Conservation (phyloP, 2,329 filamentous ascomycete species). For the Ophiognomonia clavigignenti-juglandacearum region DNA sequence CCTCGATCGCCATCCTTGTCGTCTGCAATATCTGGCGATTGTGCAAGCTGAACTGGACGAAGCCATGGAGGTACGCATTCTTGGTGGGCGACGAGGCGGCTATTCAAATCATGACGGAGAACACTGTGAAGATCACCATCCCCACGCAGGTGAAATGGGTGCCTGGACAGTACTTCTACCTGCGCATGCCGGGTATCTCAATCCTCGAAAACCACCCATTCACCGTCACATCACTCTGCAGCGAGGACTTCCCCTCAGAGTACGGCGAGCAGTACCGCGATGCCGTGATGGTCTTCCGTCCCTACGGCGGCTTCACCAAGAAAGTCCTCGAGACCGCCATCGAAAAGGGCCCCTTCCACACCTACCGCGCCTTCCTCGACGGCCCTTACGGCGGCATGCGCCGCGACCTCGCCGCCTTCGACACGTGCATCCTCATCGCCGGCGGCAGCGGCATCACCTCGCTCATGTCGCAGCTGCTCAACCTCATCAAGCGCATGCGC, state of each 20-base stretch:
- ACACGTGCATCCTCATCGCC: constrained; percentile 87
- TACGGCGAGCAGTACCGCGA: constrained; percentile 87
- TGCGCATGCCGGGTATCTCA: constrained; percentile 89
- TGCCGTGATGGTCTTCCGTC: constrained; percentile 85
- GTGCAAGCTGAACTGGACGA: constrained; percentile 86
- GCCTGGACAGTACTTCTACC: constrained; percentile 90
- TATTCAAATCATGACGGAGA: constrained; percentile 83
- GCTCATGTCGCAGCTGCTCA: constrained; percentile 82
- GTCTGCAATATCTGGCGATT: constrained; percentile 69
- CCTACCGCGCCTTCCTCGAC: constrained; percentile 87
- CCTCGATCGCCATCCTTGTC: constrained; percentile 74
- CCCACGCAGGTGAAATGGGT: constrained; percentile 91
- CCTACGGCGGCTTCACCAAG: constrained; percentile 85
- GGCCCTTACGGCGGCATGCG: constrained; percentile 95
- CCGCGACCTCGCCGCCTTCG: constrained; percentile 82
- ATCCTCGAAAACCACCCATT: constrained; percentile 93
- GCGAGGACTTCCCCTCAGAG: constrained; percentile 86
- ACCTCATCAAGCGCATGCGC: constrained; percentile 94
- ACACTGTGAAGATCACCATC: constrained; percentile 92
- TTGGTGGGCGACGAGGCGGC: constrained; percentile 88
- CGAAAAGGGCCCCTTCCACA: constrained; percentile 83
- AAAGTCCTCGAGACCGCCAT: constrained; percentile 79
- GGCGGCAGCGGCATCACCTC: constrained; percentile 94
- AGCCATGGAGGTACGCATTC: constrained; percentile 73
- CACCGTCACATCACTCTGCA: constrained; percentile 88